These are phyloP conservation scores for Thermomyces lanuginosus DNA, from an alignment of 2,329 filamentous ascomycete species.

Conservation along the genomic window DNA sequence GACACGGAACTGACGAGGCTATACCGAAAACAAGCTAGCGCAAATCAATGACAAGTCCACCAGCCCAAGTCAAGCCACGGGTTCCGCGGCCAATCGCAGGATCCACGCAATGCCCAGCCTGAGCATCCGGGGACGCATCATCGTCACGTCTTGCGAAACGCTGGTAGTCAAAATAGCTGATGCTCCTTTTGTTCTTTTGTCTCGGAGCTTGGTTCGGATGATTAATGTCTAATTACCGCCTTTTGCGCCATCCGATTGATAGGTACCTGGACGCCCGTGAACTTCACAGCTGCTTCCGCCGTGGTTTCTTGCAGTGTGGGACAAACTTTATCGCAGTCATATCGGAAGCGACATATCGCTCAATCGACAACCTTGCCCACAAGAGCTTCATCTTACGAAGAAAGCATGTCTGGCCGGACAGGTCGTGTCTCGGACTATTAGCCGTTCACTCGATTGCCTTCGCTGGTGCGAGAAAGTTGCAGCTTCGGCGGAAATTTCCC, in stretches of 20 bases:
- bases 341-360: not conserved
- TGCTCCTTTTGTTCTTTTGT: not conserved
- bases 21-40: too few relatives aligned
- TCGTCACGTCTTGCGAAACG: too few relatives aligned
- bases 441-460: constrained; percentile 1
- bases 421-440: not conserved
- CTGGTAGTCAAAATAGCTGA: not conserved
- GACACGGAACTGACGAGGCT: too few relatives aligned
- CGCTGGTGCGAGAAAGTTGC: constrained; percentile 3
- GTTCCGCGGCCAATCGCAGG: too few relatives aligned
- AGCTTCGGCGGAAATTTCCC: constrained; percentile 1
- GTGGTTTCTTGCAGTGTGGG: constrained; percentile 5
- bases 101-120: too few relatives aligned
- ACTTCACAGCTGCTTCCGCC: constrained; percentile 1
- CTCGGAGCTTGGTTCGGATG: not conserved
- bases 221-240: too few relatives aligned
- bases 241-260: too few relatives aligned
- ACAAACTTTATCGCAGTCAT: constrained; percentile 2
- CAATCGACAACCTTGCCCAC: not conserved
- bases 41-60: too few relatives aligned
- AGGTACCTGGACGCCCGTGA: not conserved
- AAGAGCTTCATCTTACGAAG: not conserved
- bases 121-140: too few relatives aligned
- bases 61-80: too few relatives aligned
- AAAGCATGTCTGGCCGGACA: not conserved